Evolutionary conservation across 768 basidiomycete genomes (phyloP), one percentile per base, ranked within the genome.

Genomic region (Mycena alexandri): DNA sequence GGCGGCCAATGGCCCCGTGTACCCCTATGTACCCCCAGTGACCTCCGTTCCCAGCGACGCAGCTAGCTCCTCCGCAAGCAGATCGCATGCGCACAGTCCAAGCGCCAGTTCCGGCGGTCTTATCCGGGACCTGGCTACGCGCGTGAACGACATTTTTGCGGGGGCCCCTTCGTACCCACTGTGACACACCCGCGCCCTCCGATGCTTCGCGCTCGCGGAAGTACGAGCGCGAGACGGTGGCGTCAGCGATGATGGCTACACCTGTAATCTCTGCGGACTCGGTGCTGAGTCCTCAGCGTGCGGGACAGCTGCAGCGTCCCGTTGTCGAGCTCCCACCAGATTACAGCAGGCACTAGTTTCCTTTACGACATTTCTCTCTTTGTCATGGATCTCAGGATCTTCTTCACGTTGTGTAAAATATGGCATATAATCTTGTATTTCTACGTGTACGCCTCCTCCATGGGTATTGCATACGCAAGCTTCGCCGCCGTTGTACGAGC

Each of bases 281-380:
- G 64, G 50, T 56, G 56, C 59, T 69, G 51, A 25, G 38, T n/a
- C 55, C 62, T 11, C 24, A 36, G 43, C 56, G 62, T 7, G 44
- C 36, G 44, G 47, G 4, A 1, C 13, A 41, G 25, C 46, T 10
- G 38, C 44, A 22, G 50, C 43, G 56, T n/a, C 64, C 44, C 5
- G 19, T 63, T 16, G 52, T 68, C 22, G 67, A 68, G 2, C 38
- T 64, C n/a, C 64, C 64, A 50, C 64, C 64, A 21, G 64, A 47
- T 9, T 65, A 65, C 25, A 65, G 42, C 19, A 14, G n/a, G 41
- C 41, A 64, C 12, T 64, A 51, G 47, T 16, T 12, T 21, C 11
- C 19, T 29, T n/a, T n/a, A n/a, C n/a, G n/a, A n/a, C n/a, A n/a
- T n/a, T n/a, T n/a, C n/a, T n/a, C n/a, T n/a, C n/a, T n/a, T n/a